Evolutionary conservation across 495 filamentous ascomycete species (phyloP).

Genomic region (Xylaria flabelliformis): DNA sequence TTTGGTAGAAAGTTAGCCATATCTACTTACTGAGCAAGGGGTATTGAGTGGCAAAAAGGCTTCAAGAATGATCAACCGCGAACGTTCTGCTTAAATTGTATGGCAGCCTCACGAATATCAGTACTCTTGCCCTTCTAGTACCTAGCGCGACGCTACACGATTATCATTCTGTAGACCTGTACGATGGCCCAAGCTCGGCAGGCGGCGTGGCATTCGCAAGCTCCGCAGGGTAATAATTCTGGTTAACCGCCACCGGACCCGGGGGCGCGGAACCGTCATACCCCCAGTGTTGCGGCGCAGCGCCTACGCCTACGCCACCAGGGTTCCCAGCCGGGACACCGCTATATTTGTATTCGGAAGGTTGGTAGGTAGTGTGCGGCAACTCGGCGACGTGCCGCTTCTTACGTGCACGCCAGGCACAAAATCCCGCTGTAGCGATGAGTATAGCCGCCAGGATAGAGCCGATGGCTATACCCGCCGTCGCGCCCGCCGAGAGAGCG

Average conservation of each 20-base stretch:
- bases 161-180: too few relatives aligned
- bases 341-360: conserved; percentile 4
- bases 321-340: background rate
- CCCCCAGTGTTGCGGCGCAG: background rate
- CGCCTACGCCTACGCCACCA: background rate
- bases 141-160: too few relatives aligned
- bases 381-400: background rate
- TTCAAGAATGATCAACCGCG: too few relatives aligned
- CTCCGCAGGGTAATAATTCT: conserved; percentile 3
- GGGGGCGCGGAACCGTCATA: background rate
- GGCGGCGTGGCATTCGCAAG: background rate
- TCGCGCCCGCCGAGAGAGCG: background rate
- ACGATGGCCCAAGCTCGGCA: background rate
- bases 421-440: background rate
- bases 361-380: background rate
- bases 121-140: too few relatives aligned
- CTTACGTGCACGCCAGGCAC: background rate
- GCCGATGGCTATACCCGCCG: conserved; percentile 14
- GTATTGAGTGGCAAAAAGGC: too few relatives aligned
- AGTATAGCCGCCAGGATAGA: background rate
- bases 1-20: too few relatives aligned
- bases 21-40: too few relatives aligned
- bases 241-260: background rate
- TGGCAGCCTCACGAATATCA: too few relatives aligned
- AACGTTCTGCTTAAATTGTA: too few relatives aligned